Evolutionary conservation across 2,329 filamentous ascomycete genomes (phyloP), one percentile per base, ranked within the genome.

Genomic region (Fusarium miscanthi): DNA sequence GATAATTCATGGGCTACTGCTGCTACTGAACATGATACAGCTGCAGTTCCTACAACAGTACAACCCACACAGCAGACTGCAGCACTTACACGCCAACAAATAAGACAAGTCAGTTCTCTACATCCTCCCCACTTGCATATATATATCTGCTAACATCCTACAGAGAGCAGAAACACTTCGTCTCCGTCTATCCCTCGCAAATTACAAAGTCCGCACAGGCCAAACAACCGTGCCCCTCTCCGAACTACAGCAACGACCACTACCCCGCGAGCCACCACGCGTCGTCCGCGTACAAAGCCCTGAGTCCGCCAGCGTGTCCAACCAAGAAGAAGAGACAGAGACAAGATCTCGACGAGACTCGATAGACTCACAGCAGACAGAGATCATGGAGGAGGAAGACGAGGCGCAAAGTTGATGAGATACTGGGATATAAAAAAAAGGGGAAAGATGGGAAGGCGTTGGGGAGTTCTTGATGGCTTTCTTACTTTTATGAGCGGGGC

Each of bases 161-260:
- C 53, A 92, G 87, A 87, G 88, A 81, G 91, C 90, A 25, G 88
- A 92, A 77, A 88, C 90, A 53, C 84, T 94, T 48, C 87, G 87
- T 57, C 86, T 93, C 14, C 88, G 92, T n/a, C 87, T 95, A 21
- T 86, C 88, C 33, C 87, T 94, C 25, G 93, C 92, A 19, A 88
- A 88, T 77, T 94, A 94, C 85, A 94, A 94, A 81, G 85, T 95
- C 73, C 87, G 87, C 63, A 94, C 92, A 4, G 90, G 92, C 66
- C 93, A 95, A 81, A 87, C 90, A 59, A 83, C 88, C 63, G 85
- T 93, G 33, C 90, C 92, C 3, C 86, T 93, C 68, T 85, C 90
- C 61, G 82, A 88, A 49, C 84, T 94, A 25, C 84, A 90, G 75
- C 78, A 63, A 33, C 79, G 77, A 52, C 81, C 80, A 10, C 73